Evolutionary conservation across 1,284 basidiomycete genomes (phyloP).

Genomic region (Leccinum griseonigrum): DNA sequence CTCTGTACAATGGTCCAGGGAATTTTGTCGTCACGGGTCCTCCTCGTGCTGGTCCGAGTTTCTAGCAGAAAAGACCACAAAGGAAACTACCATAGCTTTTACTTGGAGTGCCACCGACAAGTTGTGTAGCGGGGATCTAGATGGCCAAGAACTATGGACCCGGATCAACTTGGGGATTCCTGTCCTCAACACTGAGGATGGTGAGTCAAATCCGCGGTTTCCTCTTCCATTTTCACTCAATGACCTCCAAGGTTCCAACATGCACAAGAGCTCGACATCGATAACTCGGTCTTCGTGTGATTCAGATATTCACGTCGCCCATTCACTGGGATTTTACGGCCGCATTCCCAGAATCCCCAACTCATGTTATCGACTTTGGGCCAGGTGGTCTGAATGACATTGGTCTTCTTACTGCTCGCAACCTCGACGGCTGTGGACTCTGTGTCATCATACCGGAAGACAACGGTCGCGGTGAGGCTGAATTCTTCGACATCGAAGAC

Average conservation of each 20-base stretch:
- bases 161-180: slow-evolving; percentile 73
- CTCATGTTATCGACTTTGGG: slow-evolving; percentile 95
- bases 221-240: slow-evolving; percentile 16
- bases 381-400: slow-evolving; percentile 94
- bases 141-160: slow-evolving; percentile 79
- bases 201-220: slow-evolving; percentile 43
- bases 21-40: slow-evolving; percentile 95
- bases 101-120: slow-evolving; percentile 80
- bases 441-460: slow-evolving; percentile 86
- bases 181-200: slow-evolving; percentile 91
- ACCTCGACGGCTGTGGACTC: slow-evolving; percentile 91
- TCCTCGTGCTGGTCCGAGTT: slow-evolving; percentile 83
- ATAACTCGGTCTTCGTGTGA: slow-evolving; percentile 84
- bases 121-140: slow-evolving; percentile 72
- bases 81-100: slow-evolving; percentile 94
- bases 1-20: slow-evolving; percentile 89
- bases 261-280: slow-evolving; percentile 63
- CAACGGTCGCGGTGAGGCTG: slow-evolving; percentile 81
- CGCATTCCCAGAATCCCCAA: slow-evolving; percentile 84
- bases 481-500: slow-evolving; percentile 71
- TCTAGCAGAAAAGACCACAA: slow-evolving; percentile 90
- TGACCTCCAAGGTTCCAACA: slow-evolving; percentile 68
- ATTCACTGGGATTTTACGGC: slow-evolving; percentile 94
- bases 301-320: slow-evolving; percentile 86
- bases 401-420: slow-evolving; percentile 86